Conservation (phyloP, 2,329 filamentous ascomycete genomes). For the Penicillium hordei region DNA sequence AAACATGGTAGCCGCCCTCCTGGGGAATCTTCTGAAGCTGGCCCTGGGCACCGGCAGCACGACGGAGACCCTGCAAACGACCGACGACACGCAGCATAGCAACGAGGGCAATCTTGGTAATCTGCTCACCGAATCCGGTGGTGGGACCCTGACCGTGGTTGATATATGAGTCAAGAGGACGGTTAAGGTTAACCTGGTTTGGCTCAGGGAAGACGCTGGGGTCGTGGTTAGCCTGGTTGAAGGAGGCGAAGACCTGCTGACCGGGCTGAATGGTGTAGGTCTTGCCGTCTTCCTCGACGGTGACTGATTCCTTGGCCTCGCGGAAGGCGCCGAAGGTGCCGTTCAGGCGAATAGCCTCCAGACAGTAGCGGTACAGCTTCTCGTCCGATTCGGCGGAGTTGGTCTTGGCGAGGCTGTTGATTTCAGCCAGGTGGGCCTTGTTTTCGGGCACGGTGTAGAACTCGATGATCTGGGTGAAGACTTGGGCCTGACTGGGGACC, state of each 20-base stretch:
- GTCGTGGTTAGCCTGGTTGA: conserved; percentile 59
- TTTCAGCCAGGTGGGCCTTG: conserved; percentile 56
- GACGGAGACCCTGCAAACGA: conserved; percentile 58
- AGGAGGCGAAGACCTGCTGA: conserved; percentile 64
- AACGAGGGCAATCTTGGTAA: conserved; percentile 61
- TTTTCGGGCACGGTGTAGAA: conserved; percentile 65
- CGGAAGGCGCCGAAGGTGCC: conserved; percentile 64
- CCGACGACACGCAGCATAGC: conserved; percentile 69
- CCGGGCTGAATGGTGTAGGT: conserved; percentile 55
- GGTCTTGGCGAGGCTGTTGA: conserved; percentile 60
- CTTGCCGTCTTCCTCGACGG: conserved; percentile 53
- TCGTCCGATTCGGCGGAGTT: conserved; percentile 60
- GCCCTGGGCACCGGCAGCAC: conserved; percentile 64
- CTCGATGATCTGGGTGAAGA: conserved; percentile 71
- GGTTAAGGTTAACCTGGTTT: conserved; percentile 59
- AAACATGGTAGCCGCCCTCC: conserved; percentile 57
- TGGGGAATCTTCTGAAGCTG: conserved; percentile 64
- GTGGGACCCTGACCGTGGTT: conserved; percentile 64
- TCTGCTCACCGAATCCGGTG: conserved; percentile 61
- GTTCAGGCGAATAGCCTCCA: conserved; percentile 70
- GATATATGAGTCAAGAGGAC: conserved; percentile 65
- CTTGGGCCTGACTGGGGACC: conserved; percentile 69
- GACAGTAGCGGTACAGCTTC: conserved; percentile 65
- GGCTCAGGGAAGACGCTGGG: conserved; percentile 61
- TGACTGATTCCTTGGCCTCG: conserved; percentile 49